phyloP scores from a whole-genome alignment of 1,139 yeast species.

The Suhomyces terraborum region DNA sequence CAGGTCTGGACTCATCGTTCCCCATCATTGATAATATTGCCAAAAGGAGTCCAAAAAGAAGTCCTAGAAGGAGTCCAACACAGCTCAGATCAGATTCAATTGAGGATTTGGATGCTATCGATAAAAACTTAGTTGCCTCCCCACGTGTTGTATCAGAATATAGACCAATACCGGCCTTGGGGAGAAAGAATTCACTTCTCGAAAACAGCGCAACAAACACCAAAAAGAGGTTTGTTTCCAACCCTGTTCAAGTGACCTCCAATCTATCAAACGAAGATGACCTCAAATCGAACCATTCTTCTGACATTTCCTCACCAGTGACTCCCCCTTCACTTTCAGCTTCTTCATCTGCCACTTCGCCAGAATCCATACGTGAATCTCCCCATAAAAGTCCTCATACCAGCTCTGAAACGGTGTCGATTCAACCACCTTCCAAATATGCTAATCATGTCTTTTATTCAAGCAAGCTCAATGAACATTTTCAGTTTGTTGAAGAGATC shows the following conservation, averaged over 20 bases:
- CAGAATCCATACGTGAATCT: conserved; percentile 9
- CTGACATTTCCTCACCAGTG: conserved; percentile 9
- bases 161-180: conserved; percentile 28
- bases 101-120: neutral
- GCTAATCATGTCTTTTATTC: conserved; percentile 18
- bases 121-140: neutral
- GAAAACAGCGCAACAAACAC: conserved; percentile 17
- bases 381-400: conserved; percentile 2
- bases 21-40: conserved; percentile 4
- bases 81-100: neutral
- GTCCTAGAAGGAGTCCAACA: neutral
- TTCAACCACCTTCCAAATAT: conserved; percentile 14
- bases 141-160: conserved; percentile 39
- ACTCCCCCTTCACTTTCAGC: conserved; percentile 15
- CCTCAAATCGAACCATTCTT: conserved; percentile 6
- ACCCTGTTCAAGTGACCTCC: conserved; percentile 18
- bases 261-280: neutral
- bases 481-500: conserved; percentile 33
- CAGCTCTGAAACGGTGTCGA: neutral
- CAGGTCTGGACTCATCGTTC: conserved; percentile 7
- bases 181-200: conserved; percentile 24
- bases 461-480: conserved; percentile 18
- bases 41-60: conserved; percentile 8
- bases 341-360: conserved; percentile 15
- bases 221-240: conserved; percentile 26